A percentile compares a stretch with the other conserved stretches of the same genome.
Conservation (phyloP, 2,329 filamentous ascomycete species). For the Fusarium tuaranense region DNA sequence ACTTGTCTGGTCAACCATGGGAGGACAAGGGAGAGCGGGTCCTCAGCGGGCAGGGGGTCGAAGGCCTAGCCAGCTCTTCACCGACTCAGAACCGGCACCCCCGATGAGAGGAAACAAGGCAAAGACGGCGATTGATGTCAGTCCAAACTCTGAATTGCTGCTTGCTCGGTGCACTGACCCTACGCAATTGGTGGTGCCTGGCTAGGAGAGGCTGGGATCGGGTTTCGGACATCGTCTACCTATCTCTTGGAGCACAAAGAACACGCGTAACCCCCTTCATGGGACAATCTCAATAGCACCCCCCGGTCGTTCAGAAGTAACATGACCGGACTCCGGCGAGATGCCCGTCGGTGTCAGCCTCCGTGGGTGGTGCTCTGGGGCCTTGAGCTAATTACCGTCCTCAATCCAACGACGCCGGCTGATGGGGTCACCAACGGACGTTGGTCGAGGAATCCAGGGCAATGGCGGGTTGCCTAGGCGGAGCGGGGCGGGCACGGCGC, state of each 20-base stretch:
- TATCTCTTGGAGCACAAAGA: background rate
- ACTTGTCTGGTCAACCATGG: slow-evolving; percentile 11
- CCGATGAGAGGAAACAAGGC: slow-evolving; percentile 2
- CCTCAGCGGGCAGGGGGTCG: slow-evolving; percentile 1
- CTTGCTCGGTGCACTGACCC: background rate
- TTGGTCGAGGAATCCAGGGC: background rate
- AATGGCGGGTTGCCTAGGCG: background rate
- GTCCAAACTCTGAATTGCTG: background rate
- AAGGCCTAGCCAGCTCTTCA: slow-evolving; percentile 7
- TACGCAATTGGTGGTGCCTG: background rate
- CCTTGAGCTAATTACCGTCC: background rate
- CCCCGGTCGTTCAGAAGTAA: background rate
- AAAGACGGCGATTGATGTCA: background rate
- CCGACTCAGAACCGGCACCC: slow-evolving; percentile 3
- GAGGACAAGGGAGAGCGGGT: slow-evolving; percentile 20
- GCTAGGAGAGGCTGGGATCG: background rate
- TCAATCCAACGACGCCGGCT: background rate
- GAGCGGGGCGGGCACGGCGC: slow-evolving; percentile 25
- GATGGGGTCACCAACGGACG: background rate
- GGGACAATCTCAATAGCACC: background rate
- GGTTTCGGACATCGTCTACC: background rate
- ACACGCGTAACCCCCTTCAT: background rate
- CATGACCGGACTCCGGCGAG: slow-evolving; percentile 2
- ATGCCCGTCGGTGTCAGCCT: background rate
- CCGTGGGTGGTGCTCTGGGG: slow-evolving; percentile 3